Evolutionary conservation across 306 rosid species (phyloP), one percentile per base, ranked within the genome.

Genomic region (Glycine latifolia): DNA sequence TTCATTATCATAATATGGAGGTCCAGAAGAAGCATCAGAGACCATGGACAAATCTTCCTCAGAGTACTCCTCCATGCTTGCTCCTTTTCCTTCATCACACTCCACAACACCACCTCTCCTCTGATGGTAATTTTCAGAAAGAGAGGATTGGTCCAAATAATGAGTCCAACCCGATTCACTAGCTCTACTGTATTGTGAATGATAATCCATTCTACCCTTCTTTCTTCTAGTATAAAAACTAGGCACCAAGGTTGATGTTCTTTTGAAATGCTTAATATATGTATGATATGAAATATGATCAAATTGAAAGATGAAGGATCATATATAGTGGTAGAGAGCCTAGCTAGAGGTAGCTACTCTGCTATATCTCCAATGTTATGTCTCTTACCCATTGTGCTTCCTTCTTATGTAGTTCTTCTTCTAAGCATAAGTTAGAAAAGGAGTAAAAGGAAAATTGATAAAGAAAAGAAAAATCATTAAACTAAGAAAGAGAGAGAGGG

Each of bases 101-200:
- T 71, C 87, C 54, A 14, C 78, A 65, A 62, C 13, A 37, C 76
- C 79, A 48, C 67, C 52, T 44, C 47, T 86, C 5, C 74, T 67
- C 47, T 71, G 72, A 37, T 85, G 77, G 55, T 87, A 82, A 56
- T 67, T 81, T 56, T 85, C 89, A 46, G 96, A 85, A 81, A 84
- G 50, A 61, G 81, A 76, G 11, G 98, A 89, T 81, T 93, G 92
- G 75, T 89, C 94, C 6, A 95, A 87, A 71, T 95, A 95, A 78
- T 75, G 80, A 4, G 99, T 95, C 99, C 99, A 95, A 73, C 98
- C 99, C 5, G 99, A 95, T 87, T 93, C 98, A 82, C 94, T 84
- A 63, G 90, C 90, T 82, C 87, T 86, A 69, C 86, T 90, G 76
- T 82, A 87, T 61, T 85, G 86, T 80, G 97, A 87, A 39, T 59